Percentiles rank a stretch among this genome's conserved stretches.
Conservation (phyloP, 139 green algal genomes). For the Chlamydomonas applanata region DNA sequence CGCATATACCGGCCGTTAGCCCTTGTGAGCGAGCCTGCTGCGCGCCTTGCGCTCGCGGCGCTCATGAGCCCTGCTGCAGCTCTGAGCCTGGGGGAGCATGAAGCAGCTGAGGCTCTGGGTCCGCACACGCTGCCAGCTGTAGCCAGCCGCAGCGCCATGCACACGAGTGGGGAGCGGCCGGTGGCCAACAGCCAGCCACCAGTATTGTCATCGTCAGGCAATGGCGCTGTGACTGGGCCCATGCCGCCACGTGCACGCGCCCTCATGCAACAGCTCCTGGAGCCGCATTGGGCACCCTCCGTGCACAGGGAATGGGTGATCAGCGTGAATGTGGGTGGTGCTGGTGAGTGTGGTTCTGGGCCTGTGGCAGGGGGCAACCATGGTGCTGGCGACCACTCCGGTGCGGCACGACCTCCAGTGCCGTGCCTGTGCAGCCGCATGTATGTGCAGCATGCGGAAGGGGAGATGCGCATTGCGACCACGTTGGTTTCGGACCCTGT, state of each 20-base stretch:
- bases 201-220: not conserved
- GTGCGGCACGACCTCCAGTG: too few relatives aligned
- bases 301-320: conserved; percentile 4
- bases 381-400: too few relatives aligned
- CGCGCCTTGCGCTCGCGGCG: not conserved
- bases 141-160: not conserved
- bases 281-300: not conserved
- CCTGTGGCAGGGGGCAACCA: too few relatives aligned
- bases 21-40: not conserved
- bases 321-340: too few relatives aligned
- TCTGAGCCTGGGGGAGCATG: not conserved
- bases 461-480: too few relatives aligned
- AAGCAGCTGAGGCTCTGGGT: not conserved
- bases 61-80: conserved; percentile 5
- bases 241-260: not conserved
- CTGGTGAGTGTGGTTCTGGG: too few relatives aligned
- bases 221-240: not conserved
- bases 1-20: not conserved
- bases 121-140: not conserved
- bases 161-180: not conserved
- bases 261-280: not conserved
- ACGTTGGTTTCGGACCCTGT: too few relatives aligned
- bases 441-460: too few relatives aligned
- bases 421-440: too few relatives aligned
- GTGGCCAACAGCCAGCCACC: not conserved